Evolutionary conservation across 1,139 yeast species (phyloP), one percentile per base, ranked within the genome.

Genomic region (Suhomyces yuchorum): DNA sequence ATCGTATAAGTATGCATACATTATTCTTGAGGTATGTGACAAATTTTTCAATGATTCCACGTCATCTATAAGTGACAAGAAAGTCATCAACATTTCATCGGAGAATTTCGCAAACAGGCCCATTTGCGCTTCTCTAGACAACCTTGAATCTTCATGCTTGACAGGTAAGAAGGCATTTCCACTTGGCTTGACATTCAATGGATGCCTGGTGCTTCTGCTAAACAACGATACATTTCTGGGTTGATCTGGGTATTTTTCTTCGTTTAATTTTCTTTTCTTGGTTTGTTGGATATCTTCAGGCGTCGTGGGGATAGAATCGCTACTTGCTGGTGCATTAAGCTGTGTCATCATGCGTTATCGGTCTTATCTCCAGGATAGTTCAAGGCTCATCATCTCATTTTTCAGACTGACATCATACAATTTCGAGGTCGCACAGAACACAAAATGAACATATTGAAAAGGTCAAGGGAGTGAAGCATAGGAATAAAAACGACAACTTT

Each of bases 111-210:
- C 62, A 23, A 87, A 73, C 8, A 59, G 50, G 0, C 96, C 96
- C 62, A 86, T 69, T 36, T 75, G 71, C 23, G 66, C 56, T 5
- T 59, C 55, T 34, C 75, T 65, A 14, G 67, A 57, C 6, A 55
- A 47, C 1, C 59, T 56, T 4, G 56, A 53, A n/a, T 60, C 61
- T 14, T 41, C 45, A 17, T 55, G 50, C 43, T 61, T 34, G 52
- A 61, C 51, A 48, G 64, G 51, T 18, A 74, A 55, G 40, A 65
- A 60, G 18, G 75, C 75, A 58, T 88, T 88, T 3, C 96, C 96
- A 37, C 78, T 70, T 0, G 96, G 96, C 55, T 80, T 82, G 18
- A 88, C 86, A 48, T 87, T 86, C 30, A 87, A 67, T 0, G 96
- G 96, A 58, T 88, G 96, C 42, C 71, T 67, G 8, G 71, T 61